A percentile compares a stretch with the other conserved stretches of the same genome.
phyloP scores from a whole-genome alignment of 2,329 filamentous ascomycete species.

The Penicillium sp. region DNA sequence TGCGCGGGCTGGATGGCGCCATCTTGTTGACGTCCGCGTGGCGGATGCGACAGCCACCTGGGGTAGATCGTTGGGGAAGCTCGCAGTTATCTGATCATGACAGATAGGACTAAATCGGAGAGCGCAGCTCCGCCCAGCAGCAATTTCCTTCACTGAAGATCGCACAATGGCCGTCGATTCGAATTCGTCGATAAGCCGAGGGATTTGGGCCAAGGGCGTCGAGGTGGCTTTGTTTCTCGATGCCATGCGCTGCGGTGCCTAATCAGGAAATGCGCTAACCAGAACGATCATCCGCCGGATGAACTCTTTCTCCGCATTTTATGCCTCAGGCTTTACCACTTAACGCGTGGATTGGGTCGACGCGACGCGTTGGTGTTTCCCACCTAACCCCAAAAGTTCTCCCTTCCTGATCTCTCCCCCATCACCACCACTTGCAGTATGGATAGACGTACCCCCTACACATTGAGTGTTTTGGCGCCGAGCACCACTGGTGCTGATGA shows the following conservation, averaged over 20 bases:
- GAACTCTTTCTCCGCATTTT: conserved; percentile 7
- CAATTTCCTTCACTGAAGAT: too few relatives aligned
- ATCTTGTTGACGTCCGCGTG: conserved; percentile 46
- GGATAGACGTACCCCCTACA: conserved; percentile 85
- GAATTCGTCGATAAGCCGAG: background rate
- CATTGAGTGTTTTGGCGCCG: conserved; percentile 71
- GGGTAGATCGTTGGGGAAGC: conserved; percentile 23
- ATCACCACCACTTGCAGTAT: conserved; percentile 45
- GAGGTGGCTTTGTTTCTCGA: conserved; percentile 22
- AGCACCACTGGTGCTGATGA: conserved; percentile 62
- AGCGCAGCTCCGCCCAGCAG: background rate
- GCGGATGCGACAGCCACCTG: conserved; percentile 32
- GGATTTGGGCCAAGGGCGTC: conserved; percentile 10
- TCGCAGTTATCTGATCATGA: conserved; percentile 35
- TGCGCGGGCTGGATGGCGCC: conserved; percentile 57
- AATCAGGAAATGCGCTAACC: conserved; percentile 26
- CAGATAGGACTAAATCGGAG: conserved; percentile 19
- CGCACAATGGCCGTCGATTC: too few relatives aligned
- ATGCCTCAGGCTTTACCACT: conserved; percentile 30
- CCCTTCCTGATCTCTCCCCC: conserved; percentile 16
- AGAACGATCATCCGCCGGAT: conserved; percentile 6
- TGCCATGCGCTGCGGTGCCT: conserved; percentile 22
- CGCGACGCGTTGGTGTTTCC: conserved; percentile 36
- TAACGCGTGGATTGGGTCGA: conserved; percentile 32
- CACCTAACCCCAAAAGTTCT: conserved; percentile 26